Evolutionary conservation across 192 early-diverging fungal genomes (phyloP), one percentile per base, ranked within the genome.

Genomic region (Polychytrium aggregatum): DNA sequence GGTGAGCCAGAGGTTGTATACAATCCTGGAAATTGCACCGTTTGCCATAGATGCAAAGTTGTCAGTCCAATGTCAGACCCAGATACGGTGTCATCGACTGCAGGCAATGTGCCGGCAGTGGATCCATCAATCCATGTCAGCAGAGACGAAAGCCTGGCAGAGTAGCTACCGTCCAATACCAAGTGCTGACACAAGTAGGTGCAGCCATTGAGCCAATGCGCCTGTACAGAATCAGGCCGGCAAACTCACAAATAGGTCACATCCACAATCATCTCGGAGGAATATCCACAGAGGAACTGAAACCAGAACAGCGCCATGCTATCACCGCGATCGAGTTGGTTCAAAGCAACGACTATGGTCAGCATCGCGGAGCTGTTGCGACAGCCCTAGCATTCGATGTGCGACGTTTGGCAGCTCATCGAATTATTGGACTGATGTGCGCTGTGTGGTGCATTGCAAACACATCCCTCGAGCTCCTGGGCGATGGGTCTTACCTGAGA

Each of bases 221-320:
- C n/a, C n/a, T n/a, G n/a, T n/a, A n/a, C n/a, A n/a, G n/a, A n/a
- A n/a, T n/a, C n/a, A n/a, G n/a, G n/a, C n/a, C n/a, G n/a, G n/a
- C n/a, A n/a, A 1, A 34, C 50, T 48, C 35, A 65, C 63, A 92
- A 79, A 40, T 83, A 82, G n/a, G 87, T 78, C 60, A 87, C 82
- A 58, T 97, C 93, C 53, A 87, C 89, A 16, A 87, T 51, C 57
- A 83, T 78, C 35, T 79, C 52, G 10, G 81, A 82, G 0, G 87
- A 88, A 58, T 84, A 94, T 41, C 84, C 84, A 52, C 82, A 86
- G 52, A 70, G 87, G 52, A 93, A 71, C 56, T 96, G 92, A 60
- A 74, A 96, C 86, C 86, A 90, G 56, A 92, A 89, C 47, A 90
- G 76, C 24, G 81, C 78, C 48, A 90, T 59, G 1, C 84, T 90